Conservation (phyloP, 1,139 yeast species). For the Saccharomyces hybrid region DNA sequence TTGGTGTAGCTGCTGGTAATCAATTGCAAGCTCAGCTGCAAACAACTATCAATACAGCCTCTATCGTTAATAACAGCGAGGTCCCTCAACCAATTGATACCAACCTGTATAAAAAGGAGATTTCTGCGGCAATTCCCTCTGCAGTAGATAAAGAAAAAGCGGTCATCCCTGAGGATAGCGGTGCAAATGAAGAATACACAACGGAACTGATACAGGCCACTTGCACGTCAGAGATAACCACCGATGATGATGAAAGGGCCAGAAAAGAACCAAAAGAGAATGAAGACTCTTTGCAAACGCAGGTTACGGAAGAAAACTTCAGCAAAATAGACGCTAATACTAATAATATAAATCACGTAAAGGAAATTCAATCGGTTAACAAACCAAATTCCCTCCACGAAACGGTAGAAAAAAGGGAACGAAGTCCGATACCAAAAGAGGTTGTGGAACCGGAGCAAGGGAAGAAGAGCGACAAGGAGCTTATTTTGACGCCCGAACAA, state of each 20-base stretch:
- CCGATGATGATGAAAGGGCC: background rate
- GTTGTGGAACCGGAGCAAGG: background rate
- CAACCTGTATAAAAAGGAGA: background rate
- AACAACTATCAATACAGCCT: background rate
- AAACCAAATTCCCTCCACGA: background rate
- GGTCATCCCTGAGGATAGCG: background rate
- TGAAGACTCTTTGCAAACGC: background rate
- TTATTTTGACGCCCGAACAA: background rate
- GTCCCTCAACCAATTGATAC: background rate
- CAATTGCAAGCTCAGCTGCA: constrained; percentile 24
- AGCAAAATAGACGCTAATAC: background rate
- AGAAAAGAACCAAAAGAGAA: background rate
- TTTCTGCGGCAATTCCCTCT: background rate
- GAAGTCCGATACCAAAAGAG: background rate
- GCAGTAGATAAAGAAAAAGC: background rate
- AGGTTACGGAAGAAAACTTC: background rate
- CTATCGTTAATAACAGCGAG: background rate
- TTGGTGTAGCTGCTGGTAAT: constrained; percentile 24
- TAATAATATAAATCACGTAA: background rate
- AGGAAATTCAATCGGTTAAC: background rate
- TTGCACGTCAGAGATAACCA: background rate
- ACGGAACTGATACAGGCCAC: background rate
- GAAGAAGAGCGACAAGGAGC: background rate
- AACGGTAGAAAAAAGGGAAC: background rate
- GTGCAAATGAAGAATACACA: background rate